These are phyloP conservation scores for Corymbia calophylla DNA, from an alignment of 441 rosid species.

Conservation along the genomic window DNA sequence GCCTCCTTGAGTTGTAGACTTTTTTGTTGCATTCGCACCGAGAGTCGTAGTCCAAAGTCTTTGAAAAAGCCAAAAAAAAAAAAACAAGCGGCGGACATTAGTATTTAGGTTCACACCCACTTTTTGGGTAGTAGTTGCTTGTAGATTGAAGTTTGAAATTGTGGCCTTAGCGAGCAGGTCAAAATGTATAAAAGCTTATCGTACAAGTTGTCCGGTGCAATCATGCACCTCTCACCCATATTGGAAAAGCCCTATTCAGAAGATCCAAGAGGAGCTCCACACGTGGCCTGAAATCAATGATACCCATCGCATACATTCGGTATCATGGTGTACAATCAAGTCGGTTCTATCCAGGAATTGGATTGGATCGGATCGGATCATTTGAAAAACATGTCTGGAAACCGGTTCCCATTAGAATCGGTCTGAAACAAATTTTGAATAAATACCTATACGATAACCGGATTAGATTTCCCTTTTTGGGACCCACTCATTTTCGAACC, in stretches of 20 bases:
- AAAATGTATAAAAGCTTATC: not conserved
- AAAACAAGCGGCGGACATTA: not conserved
- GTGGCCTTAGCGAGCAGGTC: not conserved
- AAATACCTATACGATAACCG: too few species aligned
- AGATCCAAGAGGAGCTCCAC: not conserved
- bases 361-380: too few species aligned
- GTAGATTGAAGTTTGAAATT: not conserved
- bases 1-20: not conserved
- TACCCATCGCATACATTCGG: not conserved
- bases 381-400: too few species aligned
- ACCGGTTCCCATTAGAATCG: too few species aligned
- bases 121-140: not conserved
- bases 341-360: too few species aligned
- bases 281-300: not conserved
- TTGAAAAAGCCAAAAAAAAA: not conserved
- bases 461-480: too few species aligned
- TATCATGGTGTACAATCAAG: too few species aligned
- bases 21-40: not conserved
- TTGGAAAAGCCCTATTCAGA: accelerated
- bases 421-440: too few species aligned
- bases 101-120: not conserved
- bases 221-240: not conserved
- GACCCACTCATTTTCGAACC: too few species aligned
- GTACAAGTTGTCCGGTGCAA: not conserved
- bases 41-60: not conserved